Conservation (phyloP, 1,284 basidiomycete species). For the Marasmius oreades region DNA sequence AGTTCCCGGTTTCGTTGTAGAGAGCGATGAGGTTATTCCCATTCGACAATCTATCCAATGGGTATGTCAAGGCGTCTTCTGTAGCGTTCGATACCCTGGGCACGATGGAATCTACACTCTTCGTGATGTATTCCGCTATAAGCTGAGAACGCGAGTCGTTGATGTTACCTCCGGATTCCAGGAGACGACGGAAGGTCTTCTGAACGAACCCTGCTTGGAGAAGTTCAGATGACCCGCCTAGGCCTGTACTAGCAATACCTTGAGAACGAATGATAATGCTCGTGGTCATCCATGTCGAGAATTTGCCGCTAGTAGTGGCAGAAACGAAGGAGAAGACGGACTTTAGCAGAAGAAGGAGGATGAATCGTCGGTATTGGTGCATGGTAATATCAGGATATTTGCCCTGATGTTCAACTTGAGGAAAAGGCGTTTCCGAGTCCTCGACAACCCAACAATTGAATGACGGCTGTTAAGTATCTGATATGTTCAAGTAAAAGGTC, state of each 20-base stretch:
- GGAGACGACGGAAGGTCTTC: slow-evolving; percentile 14
- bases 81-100: slow-evolving; percentile 11
- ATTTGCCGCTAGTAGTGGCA: neutral
- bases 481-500: no score
- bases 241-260: slow-evolving; percentile 12
- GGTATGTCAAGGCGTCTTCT: slow-evolving; percentile 10
- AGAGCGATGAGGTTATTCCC: slow-evolving; percentile 13
- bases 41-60: slow-evolving; percentile 16
- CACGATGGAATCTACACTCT: slow-evolving; percentile 13
- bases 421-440: no score
- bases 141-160: neutral
- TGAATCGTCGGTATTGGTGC: no score
- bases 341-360: no score
- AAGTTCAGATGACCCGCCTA: slow-evolving; percentile 11
- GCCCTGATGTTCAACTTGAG: no score
- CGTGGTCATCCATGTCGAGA: slow-evolving; percentile 2
- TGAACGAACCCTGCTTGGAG: slow-evolving; percentile 17
- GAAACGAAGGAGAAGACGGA: no score
- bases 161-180: slow-evolving; percentile 7
- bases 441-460: no score
- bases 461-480: no score
- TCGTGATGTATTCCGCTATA: slow-evolving; percentile 7
- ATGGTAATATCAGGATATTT: no score
- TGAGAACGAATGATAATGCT: slow-evolving; percentile 16
- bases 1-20: neutral